These are phyloP conservation scores for Aspergillus transmontanensis DNA, from an alignment of 2,329 filamentous ascomycete species.

Conservation along the genomic window DNA sequence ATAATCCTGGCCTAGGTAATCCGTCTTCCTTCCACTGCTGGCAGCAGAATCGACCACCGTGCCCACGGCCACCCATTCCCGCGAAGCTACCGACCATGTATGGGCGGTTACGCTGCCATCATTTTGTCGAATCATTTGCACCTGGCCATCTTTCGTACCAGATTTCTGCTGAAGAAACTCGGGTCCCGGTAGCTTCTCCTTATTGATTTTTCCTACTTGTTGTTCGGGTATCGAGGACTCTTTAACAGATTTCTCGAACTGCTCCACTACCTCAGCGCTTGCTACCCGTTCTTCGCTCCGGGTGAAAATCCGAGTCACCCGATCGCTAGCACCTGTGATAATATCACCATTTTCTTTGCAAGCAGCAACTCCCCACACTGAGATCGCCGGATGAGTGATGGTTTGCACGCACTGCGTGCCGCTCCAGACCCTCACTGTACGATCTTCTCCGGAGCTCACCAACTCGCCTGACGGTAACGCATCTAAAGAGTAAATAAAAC, in stretches of 20 bases:
- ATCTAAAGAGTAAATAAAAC: conserved; percentile 87
- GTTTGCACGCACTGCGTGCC: conserved; percentile 84
- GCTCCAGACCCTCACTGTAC: conserved; percentile 89
- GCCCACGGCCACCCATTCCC: conserved; percentile 85
- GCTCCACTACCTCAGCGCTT: conserved; percentile 65
- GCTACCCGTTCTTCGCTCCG: conserved; percentile 71
- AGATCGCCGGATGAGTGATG: conserved; percentile 95
- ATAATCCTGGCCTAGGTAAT: conserved; percentile 82
- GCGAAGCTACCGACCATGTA: conserved; percentile 74
- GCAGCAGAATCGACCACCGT: conserved; percentile 89
- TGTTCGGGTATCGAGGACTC: conserved; percentile 85
- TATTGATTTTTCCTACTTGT: conserved; percentile 80
- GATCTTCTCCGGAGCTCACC: conserved; percentile 88
- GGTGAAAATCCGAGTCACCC: conserved; percentile 81
- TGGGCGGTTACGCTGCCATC: conserved; percentile 85
- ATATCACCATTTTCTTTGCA: conserved; percentile 85
- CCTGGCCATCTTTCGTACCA: conserved; percentile 94
- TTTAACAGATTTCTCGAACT: conserved; percentile 82
- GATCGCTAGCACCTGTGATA: conserved; percentile 89
- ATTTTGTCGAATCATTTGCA: conserved; percentile 83
- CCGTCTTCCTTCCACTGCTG: conserved; percentile 75
- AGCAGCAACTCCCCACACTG: conserved; percentile 90
- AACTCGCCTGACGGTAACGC: conserved; percentile 80
- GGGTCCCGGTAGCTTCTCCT: conserved; percentile 85
- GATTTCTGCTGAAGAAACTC: conserved; percentile 80